Evolutionary conservation across 306 rosid species (phyloP), one percentile per base, ranked within the genome.

Genomic region (Cotoneaster glaucophyllus): DNA sequence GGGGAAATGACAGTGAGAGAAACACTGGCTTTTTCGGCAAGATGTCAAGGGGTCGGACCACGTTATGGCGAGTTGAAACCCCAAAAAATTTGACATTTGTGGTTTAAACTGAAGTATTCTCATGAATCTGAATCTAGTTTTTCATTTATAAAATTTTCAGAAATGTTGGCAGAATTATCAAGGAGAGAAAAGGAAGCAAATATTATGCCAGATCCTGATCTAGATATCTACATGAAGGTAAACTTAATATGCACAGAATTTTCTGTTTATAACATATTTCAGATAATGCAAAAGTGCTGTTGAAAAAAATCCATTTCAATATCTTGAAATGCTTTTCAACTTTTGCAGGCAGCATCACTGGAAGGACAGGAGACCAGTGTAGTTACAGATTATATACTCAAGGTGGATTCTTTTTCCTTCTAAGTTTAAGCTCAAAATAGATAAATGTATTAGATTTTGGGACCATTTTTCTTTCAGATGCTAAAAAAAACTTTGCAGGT

Each of bases 1-100:
- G 91, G 90, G 71, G 91, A 88, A 71, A 75, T 92, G 90, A 92
- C 97, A 3, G 97, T 92, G 1, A 82, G 97, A 82, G 96, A 92
- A 86, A 92, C 97, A 48, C 74, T 92, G 83, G 88, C 86, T 41
- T 91, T 91, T 87, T 91, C 97, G 5, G 97, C 97, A 68, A 89
- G 90, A 82, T 87, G 91, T 62, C 97, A 92, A 88, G 97, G 97
- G 61, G 90, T 92, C 44, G 92, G 93, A 39, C 28, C 79, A 14
- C 86, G 86, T 66, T 88, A 88, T 82, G 96, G 96, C 87, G 43
- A 72, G 96, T 53, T 41, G 48, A 78, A 75, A 70, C 1, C 14
- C 9, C 53, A 12, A 41, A 22, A 57, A 8, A 57, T 22, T 73
- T 73, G 57, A 19, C 68, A n/a, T 62, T 1, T 15, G 26, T 2